Conservation (phyloP, 1,284 basidiomycete species). For the Moesziomyces globuligerus region DNA sequence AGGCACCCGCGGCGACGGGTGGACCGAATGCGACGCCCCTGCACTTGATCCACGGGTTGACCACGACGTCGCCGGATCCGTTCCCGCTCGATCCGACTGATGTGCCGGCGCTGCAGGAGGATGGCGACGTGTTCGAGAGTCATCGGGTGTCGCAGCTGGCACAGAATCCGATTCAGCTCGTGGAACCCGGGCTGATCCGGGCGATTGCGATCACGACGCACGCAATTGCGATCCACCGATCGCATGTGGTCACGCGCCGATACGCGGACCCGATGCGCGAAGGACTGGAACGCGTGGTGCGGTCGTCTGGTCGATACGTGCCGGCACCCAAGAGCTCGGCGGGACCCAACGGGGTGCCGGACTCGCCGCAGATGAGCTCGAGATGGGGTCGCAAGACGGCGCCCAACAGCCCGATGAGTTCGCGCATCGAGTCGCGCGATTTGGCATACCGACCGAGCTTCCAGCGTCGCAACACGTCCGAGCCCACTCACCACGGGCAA, state of each 20-base stretch:
- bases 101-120: conserved; percentile 51
- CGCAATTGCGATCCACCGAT: conserved; percentile 57
- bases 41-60: conserved; percentile 65
- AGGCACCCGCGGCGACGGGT: conserved; percentile 33
- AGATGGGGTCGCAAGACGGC: conserved; percentile 47
- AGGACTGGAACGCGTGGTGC: conserved; percentile 51
- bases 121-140: conserved; percentile 31
- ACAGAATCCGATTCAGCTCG: conserved; percentile 33
- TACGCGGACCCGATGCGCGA: conserved; percentile 64
- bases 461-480: conserved; percentile 25
- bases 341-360: conserved; percentile 1
- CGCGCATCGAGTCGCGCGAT: conserved; percentile 12
- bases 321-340: not conserved
- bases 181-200: conserved; percentile 60
- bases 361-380: conserved; percentile 28
- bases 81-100: conserved; percentile 64
- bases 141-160: conserved; percentile 14
- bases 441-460: conserved; percentile 15
- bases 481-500: conserved; percentile 8
- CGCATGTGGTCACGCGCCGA: conserved; percentile 61
- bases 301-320: conserved; percentile 39
- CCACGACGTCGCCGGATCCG: conserved; percentile 53
- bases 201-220: conserved; percentile 63
- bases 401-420: conserved; percentile 39
- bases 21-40: conserved; percentile 65